Percentiles rank a stretch among this genome's conserved stretches.
Evolutionary conservation across 1,139 yeast genomes (phyloP).

Genomic region (Geotrichum citri-aurantii): DNA sequence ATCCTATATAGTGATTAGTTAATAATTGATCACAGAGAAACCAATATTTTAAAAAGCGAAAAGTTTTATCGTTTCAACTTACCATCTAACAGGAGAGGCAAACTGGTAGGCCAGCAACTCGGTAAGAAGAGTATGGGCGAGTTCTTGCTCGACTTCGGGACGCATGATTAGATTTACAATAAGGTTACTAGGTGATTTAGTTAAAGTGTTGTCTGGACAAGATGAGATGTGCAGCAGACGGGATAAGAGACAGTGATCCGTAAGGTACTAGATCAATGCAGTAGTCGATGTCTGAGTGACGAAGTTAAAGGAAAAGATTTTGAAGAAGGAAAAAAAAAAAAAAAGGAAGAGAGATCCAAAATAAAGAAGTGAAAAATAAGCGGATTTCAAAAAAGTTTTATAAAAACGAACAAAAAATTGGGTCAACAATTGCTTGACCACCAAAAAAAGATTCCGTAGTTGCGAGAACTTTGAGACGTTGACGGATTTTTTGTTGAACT

Average conservation of each 20-base stretch:
- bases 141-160: slow-evolving; percentile 96
- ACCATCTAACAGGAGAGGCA: slow-evolving; percentile 99
- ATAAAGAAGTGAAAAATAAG: neutral
- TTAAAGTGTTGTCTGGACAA: neutral
- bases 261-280: neutral
- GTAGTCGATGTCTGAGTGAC: neutral
- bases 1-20: slow-evolving; percentile 39
- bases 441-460: neutral
- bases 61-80: no score
- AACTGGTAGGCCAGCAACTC: slow-evolving; percentile 97
- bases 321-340: neutral
- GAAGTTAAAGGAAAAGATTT: neutral
- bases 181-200: neutral
- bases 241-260: neutral
- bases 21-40: no score
- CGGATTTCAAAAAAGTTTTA: neutral
- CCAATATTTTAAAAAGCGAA: no score
- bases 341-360: neutral
- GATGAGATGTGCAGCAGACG: neutral
- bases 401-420: neutral
- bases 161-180: slow-evolving; percentile 49
- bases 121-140: slow-evolving; percentile 88
- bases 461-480: neutral
- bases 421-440: neutral
- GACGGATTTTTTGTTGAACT: neutral